Evolutionary conservation across 345 rosid species (phyloP), one percentile per base, ranked within the genome.

Genomic region (Lepidium didymum): DNA sequence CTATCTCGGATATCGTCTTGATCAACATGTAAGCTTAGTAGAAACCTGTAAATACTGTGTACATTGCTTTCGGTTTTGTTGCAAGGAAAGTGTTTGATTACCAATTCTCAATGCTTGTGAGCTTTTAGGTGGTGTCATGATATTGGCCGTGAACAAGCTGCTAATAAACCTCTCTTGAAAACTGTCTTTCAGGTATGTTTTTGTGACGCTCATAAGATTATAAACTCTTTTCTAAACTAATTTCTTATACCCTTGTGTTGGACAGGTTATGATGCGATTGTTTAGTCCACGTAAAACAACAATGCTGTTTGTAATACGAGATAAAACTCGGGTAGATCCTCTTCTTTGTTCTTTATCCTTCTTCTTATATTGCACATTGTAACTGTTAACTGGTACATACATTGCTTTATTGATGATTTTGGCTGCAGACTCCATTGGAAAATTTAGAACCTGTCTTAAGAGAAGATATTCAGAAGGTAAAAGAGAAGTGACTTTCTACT

Each of bases 101-200:
- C 59, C 3, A 62, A 57, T 14, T 35, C 12, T 42, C 33, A 29
- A 33, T 54, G 59, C 63, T 33, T 18, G 8, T 70, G 18, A 19
- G 21, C 14, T 42, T 56, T 43, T 77, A 90, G 98, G 98, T 90
- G 98, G 98, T 93, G 98, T 70, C 98, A 93, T 37, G 98, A 90
- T 83, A 93, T 93, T 76, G 98, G 98, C 41, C 96, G 98, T 35
- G 98, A 93, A 80, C 98, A 93, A 87, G 98, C 98, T 84, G 98
- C 98, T 74, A 93, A 93, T 76, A 93, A 93, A 76, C 98, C 97
- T 53, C 96, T 90, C 42, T 67, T 93, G 67, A 93, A 93, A 80
- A 93, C 98, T 63, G 97, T 93, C 47, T 93, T 93, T 75, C 98
- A 93, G 97, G 97, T 93, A 65, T 12, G 46, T 52, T 33, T 27